Conservation (phyloP, 495 filamentous ascomycete species). For the Chaetomium tenue region DNA sequence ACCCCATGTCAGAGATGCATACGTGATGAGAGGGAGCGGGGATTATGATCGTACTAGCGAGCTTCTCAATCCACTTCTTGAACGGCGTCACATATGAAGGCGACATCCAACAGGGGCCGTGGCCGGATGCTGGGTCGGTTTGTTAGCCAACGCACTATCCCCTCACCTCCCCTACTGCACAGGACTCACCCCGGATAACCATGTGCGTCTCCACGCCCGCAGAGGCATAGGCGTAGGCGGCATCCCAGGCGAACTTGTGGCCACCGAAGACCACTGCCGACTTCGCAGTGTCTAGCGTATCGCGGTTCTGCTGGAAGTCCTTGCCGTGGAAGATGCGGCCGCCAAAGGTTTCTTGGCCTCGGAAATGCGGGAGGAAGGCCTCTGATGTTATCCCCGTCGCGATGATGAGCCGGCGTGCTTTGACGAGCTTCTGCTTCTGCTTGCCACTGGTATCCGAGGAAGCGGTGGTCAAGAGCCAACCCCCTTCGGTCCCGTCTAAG, state of each 20-base stretch:
- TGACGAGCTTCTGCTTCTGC: conserved; percentile 18
- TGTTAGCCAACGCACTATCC: not conserved
- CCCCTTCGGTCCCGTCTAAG: conserved; percentile 29
- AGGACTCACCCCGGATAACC: conserved; percentile 61
- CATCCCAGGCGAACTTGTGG: conserved; percentile 72
- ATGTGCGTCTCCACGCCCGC: conserved; percentile 64
- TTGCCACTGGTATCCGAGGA: conserved; percentile 3
- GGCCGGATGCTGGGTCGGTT: conserved; percentile 52
- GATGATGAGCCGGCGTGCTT: conserved; percentile 30
- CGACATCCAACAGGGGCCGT: conserved; percentile 68
- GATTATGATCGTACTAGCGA: conserved; percentile 47
- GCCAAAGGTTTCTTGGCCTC: conserved; percentile 36
- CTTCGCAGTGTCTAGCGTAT: conserved; percentile 33
- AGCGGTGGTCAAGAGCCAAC: conserved; percentile 39
- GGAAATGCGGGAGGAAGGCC: conserved; percentile 35
- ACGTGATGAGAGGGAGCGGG: too few species aligned
- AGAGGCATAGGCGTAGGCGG: conserved; percentile 62
- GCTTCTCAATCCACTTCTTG: conserved; percentile 48
- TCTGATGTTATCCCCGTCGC: conserved; percentile 36
- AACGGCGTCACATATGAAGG: conserved; percentile 47
- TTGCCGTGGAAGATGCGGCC: conserved; percentile 61
- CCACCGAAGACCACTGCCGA: conserved; percentile 62
- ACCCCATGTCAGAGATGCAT: not conserved
- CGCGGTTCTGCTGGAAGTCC: conserved; percentile 45
- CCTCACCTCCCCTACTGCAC: not conserved